Evolutionary conservation across 2,329 filamentous ascomycete genomes (phyloP).

Genomic region (Neofusicoccum umdonicola): DNA sequence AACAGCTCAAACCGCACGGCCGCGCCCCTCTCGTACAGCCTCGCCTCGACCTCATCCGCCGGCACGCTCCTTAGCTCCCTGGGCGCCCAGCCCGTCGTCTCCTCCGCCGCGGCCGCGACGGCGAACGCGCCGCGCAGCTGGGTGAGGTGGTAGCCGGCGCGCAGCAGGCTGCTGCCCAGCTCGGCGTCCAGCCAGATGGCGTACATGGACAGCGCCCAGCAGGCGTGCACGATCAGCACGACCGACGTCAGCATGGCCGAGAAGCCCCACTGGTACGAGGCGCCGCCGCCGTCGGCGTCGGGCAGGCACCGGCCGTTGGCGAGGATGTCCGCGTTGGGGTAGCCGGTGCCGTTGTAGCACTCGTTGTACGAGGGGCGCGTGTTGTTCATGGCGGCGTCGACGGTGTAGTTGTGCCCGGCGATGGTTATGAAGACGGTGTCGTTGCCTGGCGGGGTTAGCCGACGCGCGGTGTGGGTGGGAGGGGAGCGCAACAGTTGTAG

Average conservation of each 20-base stretch:
- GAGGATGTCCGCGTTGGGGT: neutral
- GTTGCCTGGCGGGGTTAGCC: conserved; percentile 19
- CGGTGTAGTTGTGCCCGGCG: neutral
- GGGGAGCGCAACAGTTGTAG: neutral
- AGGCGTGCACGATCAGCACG: conserved; percentile 31
- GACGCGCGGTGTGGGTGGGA: neutral
- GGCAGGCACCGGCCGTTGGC: conserved; percentile 28
- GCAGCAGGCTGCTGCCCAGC: conserved; percentile 26
- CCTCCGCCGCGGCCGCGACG: conserved; percentile 26
- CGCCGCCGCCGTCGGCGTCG: conserved; percentile 23
- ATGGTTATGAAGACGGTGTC: conserved; percentile 20
- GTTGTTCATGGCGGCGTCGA: neutral
- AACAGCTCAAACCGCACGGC: conserved; percentile 3
- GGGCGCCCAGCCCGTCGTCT: conserved; percentile 24
- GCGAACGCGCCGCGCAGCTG: conserved; percentile 32
- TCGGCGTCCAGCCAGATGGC: conserved; percentile 35
- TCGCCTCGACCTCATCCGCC: neutral
- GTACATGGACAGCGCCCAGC: conserved; percentile 35
- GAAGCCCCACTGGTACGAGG: conserved; percentile 38
- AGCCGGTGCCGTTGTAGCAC: neutral
- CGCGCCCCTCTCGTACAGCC: neutral
- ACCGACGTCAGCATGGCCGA: conserved; percentile 32
- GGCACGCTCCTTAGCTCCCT: conserved; percentile 18
- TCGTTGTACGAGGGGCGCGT: conserved; percentile 19
- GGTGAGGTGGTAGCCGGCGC: conserved; percentile 30